Percentiles rank a stretch among this genome's conserved stretches.
Evolutionary conservation across 2,329 filamentous ascomycete genomes (phyloP).

Genomic region (Monosporascus sp.): DNA sequence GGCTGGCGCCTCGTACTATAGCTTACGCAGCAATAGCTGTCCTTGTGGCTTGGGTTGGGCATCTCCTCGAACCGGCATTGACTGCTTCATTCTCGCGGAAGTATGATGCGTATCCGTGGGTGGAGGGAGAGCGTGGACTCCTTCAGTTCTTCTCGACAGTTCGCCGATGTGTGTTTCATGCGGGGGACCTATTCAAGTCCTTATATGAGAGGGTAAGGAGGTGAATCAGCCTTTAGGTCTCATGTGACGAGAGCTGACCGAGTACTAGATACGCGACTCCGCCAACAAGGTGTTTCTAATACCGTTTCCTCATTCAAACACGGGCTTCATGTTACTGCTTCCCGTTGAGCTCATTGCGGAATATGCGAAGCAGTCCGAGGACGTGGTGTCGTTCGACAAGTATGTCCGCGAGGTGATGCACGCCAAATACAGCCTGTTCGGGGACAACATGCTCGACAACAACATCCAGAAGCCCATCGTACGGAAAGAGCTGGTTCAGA

Average conservation of each 20-base stretch:
- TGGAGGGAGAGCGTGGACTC: background rate
- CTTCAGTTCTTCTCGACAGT: background rate
- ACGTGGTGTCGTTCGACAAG: background rate
- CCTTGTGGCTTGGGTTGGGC: background rate
- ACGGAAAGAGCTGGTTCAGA: conserved; percentile 7
- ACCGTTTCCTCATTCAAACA: background rate
- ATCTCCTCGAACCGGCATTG: background rate
- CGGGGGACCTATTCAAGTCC: background rate
- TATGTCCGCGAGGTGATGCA: conserved; percentile 1
- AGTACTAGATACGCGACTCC: background rate
- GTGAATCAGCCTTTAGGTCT: no score
- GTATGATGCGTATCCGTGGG: background rate
- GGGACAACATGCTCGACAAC: background rate
- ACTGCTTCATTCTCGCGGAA: background rate
- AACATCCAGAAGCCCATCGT: conserved; percentile 4
- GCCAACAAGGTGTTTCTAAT: background rate
- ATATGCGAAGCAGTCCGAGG: background rate
- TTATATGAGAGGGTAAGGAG: background rate
- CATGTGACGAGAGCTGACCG: background rate
- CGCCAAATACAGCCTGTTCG: background rate
- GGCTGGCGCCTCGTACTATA: background rate
- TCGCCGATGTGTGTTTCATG: background rate
- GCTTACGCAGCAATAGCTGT: background rate
- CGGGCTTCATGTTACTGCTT: background rate
- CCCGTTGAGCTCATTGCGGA: background rate